Conservation (phyloP, 148 eudicot species). For the Chenopodium formosanum region DNA sequence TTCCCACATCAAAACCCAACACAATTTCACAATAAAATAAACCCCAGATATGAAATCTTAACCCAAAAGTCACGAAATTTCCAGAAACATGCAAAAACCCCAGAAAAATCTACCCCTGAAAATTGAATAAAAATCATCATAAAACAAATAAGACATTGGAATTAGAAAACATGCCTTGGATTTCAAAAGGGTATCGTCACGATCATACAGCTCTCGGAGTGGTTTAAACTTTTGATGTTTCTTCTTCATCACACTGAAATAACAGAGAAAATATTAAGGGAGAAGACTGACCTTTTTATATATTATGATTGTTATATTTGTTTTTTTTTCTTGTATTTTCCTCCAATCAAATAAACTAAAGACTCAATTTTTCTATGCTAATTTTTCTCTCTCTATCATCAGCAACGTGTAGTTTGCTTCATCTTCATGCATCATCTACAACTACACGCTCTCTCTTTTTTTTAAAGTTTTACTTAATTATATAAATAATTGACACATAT, state of each 20-base stretch:
- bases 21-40: not conserved
- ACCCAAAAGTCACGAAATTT: constrained; percentile 16
- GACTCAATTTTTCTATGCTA: not conserved
- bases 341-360: constrained; percentile 16
- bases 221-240: constrained; percentile 11
- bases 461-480: not conserved
- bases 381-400: constrained; percentile 2
- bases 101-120: constrained; percentile 2
- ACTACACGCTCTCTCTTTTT: constrained; percentile 14
- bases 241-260: constrained; percentile 17
- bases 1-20: constrained; percentile 15
- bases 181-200: not conserved
- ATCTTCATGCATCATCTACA: constrained; percentile 30
- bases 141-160: not conserved
- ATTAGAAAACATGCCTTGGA: constrained; percentile 22
- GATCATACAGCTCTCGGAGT: constrained; percentile 6
- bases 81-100: not conserved
- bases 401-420: constrained; percentile 33
- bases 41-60: not conserved
- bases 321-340: not conserved
- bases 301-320: not conserved
- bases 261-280: not conserved
- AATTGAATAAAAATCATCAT: not conserved
- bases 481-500: not conserved
- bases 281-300: constrained; percentile 18